Evolutionary conservation across 148 eudicot species (phyloP).

Genomic region (Heliamphora exappendiculata): DNA sequence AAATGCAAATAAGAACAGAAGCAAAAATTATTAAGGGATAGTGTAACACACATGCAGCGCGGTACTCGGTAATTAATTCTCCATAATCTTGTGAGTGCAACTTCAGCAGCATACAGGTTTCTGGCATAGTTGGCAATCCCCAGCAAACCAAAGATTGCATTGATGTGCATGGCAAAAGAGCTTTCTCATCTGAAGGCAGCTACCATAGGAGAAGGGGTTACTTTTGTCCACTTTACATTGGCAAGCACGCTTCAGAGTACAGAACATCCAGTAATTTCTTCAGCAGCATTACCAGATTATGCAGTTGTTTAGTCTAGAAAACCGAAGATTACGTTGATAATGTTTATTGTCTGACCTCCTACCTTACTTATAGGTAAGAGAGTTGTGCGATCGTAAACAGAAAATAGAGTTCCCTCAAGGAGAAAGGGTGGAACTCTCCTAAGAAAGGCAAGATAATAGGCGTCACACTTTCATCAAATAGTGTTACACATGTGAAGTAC

Average conservation of each 20-base stretch:
- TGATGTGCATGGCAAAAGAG: slow-evolving; percentile 38
- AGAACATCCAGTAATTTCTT: slow-evolving; percentile 30
- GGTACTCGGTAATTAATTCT: slow-evolving; percentile 51
- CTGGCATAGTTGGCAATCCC: slow-evolving; percentile 40
- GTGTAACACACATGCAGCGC: slow-evolving; percentile 49
- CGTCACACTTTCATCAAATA: no score
- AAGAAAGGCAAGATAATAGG: neutral
- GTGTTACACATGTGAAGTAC: no score
- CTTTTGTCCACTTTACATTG: slow-evolving; percentile 24
- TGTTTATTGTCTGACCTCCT: neutral
- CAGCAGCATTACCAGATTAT: slow-evolving; percentile 26
- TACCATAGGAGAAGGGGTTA: slow-evolving; percentile 40
- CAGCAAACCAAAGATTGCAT: slow-evolving; percentile 36
- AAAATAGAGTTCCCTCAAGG: no score
- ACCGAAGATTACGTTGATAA: neutral
- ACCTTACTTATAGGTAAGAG: neutral
- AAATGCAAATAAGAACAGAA: neutral
- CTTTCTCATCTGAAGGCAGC: slow-evolving; percentile 28
- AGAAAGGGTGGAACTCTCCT: neutral
- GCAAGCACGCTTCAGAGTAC: slow-evolving; percentile 46
- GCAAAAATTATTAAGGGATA: neutral
- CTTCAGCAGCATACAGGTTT: slow-evolving; percentile 35
- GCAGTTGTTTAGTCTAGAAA: neutral
- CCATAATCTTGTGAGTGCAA: slow-evolving; percentile 44
- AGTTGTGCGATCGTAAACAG: no score